Base-by-base conservation (phyloP, 2,329 filamentous ascomycete species). In the Hypoxylon sp. region DNA sequence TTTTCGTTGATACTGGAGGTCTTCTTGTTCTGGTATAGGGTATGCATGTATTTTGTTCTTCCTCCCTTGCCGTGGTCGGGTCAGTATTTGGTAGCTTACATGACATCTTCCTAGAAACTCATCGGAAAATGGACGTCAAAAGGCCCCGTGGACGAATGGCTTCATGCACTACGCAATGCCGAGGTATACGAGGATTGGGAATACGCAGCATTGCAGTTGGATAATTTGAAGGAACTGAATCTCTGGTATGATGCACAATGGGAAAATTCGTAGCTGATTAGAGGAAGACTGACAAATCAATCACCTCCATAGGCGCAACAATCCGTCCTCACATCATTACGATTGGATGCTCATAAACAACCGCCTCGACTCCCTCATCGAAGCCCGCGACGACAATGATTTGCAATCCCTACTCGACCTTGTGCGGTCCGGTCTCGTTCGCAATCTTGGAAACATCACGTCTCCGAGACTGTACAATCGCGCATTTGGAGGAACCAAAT, bases 371-470 rank as follows among this genome's bases (percentile, higher is more conserved):
- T 86, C 84, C 29, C 82, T 95, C 50, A 81, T 86, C 55, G 78
- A 80, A 37, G 87, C 88, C 4, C 82, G 87, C 21, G 84, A 89
- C 62, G 80, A 85, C 32, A 83, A 84, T 58, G 88, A 96, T 69
- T 80, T 92, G 31, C 78, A 90, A 47, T 81, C 83, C 11, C 77
- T 96, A 5, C 85, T 91, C 52, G 91, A 91, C 66, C 79, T 95
- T 12, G 78, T 96, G 27, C 87, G 91, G 17, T 91, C 90, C 9
- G 91, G 85, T 2, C 77, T 88, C 12, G 82, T 96, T 20, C 85
- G 92, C 25, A 96, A 97, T 65, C 77, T 96, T n/a, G 92, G 91
- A 50, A 95, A 96, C 68, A 95, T 97, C 62, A 90, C 90, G 1
- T 83, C 87, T 1, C 84, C 90, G 2, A 86, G 86, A 57, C 77